Percentiles rank a stretch among this genome's conserved stretches.
Conservation (phyloP, 73 alveolate genomes). For the Symbiodinium pilosum region DNA sequence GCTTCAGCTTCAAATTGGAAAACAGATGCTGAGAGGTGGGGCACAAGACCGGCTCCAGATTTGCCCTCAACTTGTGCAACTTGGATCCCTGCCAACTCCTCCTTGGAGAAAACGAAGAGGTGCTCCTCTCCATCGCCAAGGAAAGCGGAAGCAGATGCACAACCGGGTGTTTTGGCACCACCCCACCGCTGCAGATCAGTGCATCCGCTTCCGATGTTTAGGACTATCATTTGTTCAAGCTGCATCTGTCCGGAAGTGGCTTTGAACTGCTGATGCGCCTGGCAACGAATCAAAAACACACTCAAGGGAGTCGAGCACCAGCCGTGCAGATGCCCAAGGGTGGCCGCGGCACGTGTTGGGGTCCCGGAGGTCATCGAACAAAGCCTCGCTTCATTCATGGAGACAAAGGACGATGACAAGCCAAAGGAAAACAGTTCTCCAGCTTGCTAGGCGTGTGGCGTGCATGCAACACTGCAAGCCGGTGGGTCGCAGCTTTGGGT, state of each 20-base stretch:
- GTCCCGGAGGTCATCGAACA: constrained; percentile 97
- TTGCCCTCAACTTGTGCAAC: too few relatives aligned
- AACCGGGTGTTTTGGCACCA: too few relatives aligned
- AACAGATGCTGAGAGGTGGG: not conserved
- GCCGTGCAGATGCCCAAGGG: constrained; percentile 38
- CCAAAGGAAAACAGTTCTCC: too few relatives aligned
- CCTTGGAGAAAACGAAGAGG: constrained; percentile 75
- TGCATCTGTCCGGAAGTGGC: constrained; percentile 67
- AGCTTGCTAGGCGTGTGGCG: not conserved
- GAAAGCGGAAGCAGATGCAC: too few relatives aligned
- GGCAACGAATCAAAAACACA: too few relatives aligned
- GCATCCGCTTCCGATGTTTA: too few relatives aligned
- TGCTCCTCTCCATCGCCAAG: constrained; percentile 78
- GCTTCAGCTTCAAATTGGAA: not conserved
- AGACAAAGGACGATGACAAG: not conserved
- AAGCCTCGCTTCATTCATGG: constrained; percentile 50
- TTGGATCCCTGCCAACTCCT: constrained; percentile 37
- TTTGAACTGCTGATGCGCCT: constrained; percentile 92
- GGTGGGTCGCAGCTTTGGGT: constrained; percentile 96
- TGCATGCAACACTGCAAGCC: constrained; percentile 94
- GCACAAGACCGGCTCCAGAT: not conserved
- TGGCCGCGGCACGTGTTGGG: constrained; percentile 96
- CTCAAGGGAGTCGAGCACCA: not conserved
- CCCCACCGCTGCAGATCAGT: too few relatives aligned
- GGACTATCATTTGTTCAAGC: too few relatives aligned